phyloP scores from a whole-genome alignment of 2,329 filamentous ascomycete genomes.

The Penicillium sp. region DNA sequence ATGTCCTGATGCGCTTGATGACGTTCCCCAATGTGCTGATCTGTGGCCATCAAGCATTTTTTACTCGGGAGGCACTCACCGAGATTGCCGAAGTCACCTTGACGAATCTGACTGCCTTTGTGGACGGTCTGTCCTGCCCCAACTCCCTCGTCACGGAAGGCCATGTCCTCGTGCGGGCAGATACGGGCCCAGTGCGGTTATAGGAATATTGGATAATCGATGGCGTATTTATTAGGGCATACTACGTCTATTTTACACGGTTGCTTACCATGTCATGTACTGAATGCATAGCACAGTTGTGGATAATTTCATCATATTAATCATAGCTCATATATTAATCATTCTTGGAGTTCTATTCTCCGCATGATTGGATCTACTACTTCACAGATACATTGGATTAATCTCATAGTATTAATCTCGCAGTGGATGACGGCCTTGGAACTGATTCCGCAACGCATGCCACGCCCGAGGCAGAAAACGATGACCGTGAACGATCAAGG shows the following conservation, averaged over 20 bases:
- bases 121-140: constrained; percentile 23
- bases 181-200: constrained; percentile 33
- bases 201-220: constrained; percentile 4
- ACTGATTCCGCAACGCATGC: constrained; percentile 18
- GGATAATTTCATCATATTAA: neutral
- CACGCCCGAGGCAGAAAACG: constrained; percentile 24
- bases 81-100: constrained; percentile 64
- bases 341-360: too few species aligned
- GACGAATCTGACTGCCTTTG: constrained; percentile 50
- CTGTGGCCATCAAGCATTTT: constrained; percentile 69
- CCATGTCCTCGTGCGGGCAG: constrained; percentile 25
- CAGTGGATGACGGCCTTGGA: constrained; percentile 13
- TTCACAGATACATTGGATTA: too few species aligned
- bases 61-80: constrained; percentile 63
- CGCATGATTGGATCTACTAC: too few species aligned
- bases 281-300: neutral
- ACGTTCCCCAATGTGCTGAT: constrained; percentile 68
- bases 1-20: constrained; percentile 64
- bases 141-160: constrained; percentile 33
- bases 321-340: neutral
- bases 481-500: constrained; percentile 38
- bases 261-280: too few species aligned
- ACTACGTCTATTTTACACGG: too few species aligned
- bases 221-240: too few species aligned
- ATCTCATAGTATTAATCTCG: constrained; percentile 3